phyloP scores from a whole-genome alignment of 768 basidiomycete species.

The Leucosporidium yakuticum region DNA sequence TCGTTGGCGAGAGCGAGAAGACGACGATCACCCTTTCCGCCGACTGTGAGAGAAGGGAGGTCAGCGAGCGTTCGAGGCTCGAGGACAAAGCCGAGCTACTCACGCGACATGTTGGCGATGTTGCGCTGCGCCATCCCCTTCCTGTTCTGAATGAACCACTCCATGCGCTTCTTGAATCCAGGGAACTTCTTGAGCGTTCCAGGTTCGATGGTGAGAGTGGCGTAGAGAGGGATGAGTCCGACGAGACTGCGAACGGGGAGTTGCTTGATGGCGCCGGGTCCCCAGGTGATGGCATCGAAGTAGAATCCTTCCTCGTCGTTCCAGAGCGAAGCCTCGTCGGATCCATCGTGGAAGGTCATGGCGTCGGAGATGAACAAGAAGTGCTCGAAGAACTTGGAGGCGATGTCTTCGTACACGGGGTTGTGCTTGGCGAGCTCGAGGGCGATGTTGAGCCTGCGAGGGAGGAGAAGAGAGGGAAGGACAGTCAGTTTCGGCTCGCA shows the following conservation, averaged over 20 bases:
- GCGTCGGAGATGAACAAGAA: conserved; percentile 98
- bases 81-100: conserved; percentile 16
- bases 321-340: conserved; percentile 77
- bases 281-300: conserved; percentile 65
- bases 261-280: conserved; percentile 64
- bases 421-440: conserved; percentile 97
- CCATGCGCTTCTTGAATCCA: conserved; percentile 96
- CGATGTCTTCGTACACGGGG: conserved; percentile 95
- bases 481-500: neutral
- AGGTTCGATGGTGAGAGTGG: conserved; percentile 88
- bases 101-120: conserved; percentile 93
- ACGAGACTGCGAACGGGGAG: conserved; percentile 90
- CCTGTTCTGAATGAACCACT: conserved; percentile 97
- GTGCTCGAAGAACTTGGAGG: conserved; percentile 95
- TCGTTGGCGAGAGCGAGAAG: conserved; percentile 85
- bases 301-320: conserved; percentile 97
- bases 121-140: conserved; percentile 79
- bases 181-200: conserved; percentile 81
- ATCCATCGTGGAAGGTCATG: conserved; percentile 76
- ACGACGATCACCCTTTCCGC: conserved; percentile 76
- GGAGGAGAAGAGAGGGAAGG: neutral
- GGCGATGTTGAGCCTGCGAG: conserved; percentile 81
- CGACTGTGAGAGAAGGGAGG: conserved; percentile 37
- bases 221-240: conserved; percentile 95
- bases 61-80: neutral